Conservation (phyloP, 768 basidiomycete genomes). For the Trametes cubensis region DNA sequence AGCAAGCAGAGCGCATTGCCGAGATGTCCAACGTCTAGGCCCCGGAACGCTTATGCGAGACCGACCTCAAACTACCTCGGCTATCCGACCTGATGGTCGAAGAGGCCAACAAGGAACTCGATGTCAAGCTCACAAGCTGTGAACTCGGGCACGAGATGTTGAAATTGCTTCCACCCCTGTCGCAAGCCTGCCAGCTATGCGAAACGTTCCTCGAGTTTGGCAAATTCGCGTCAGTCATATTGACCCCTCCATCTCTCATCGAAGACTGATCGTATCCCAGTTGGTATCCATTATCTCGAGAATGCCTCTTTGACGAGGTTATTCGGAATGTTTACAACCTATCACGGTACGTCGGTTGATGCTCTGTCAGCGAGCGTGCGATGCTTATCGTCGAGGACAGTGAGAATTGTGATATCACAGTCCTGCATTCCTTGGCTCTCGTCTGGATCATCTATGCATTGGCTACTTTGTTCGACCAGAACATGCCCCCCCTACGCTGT, state of each 20-base stretch:
- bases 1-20: too few species aligned
- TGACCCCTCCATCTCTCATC: neutral
- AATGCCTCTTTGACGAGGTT: conserved; percentile 60
- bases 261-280: conserved; percentile 36
- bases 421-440: conserved; percentile 60
- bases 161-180: conserved; percentile 52
- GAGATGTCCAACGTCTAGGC: conserved; percentile 26
- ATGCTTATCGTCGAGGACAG: neutral
- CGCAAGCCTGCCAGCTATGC: conserved; percentile 62
- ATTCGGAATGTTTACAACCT: conserved; percentile 56
- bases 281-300: conserved; percentile 54
- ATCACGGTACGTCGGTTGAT: conserved; percentile 40
- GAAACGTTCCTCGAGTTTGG: conserved; percentile 69
- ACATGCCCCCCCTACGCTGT: conserved; percentile 48
- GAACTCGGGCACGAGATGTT: conserved; percentile 49
- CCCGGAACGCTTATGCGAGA: conserved; percentile 24
- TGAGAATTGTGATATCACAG: conserved; percentile 35
- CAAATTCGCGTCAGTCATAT: conserved; percentile 51
- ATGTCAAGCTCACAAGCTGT: conserved; percentile 28
- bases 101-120: conserved; percentile 36
- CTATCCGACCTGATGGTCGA: conserved; percentile 47
- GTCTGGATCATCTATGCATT: conserved; percentile 70
- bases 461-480: conserved; percentile 61
- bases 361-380: too few species aligned
- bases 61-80: conserved; percentile 35